These are phyloP conservation scores for Pichia sp. DNA, from an alignment of 1,139 yeast species.

Conservation along the genomic window DNA sequence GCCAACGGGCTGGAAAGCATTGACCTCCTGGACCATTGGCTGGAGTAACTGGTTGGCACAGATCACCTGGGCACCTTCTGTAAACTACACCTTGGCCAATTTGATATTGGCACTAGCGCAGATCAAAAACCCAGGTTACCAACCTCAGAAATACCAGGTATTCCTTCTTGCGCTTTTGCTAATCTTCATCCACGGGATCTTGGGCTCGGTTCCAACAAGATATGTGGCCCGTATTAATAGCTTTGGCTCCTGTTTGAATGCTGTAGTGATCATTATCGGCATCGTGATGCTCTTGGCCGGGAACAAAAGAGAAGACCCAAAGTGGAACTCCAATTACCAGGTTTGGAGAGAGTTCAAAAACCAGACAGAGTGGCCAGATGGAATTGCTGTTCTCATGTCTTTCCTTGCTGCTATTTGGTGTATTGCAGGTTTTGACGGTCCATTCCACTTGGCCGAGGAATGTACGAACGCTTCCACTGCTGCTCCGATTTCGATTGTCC, in stretches of 20 bases:
- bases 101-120: slow-evolving; percentile 55
- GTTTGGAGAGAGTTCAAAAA: slow-evolving; percentile 57
- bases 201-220: slow-evolving; percentile 49
- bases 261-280: slow-evolving; percentile 49
- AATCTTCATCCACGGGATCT: slow-evolving; percentile 44
- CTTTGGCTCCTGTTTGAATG: slow-evolving; percentile 50
- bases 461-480: slow-evolving; percentile 55
- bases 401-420: slow-evolving; percentile 71
- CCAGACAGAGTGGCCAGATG: slow-evolving; percentile 65
- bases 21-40: slow-evolving; percentile 56
- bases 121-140: slow-evolving; percentile 33
- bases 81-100: slow-evolving; percentile 56
- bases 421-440: slow-evolving; percentile 72
- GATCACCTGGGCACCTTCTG: slow-evolving; percentile 57
- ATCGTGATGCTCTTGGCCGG: slow-evolving; percentile 58
- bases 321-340: slow-evolving; percentile 45
- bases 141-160: slow-evolving; percentile 45
- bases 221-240: slow-evolving; percentile 55
- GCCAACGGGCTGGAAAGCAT: slow-evolving; percentile 49
- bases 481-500: slow-evolving; percentile 64
- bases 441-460: slow-evolving; percentile 71
- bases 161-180: slow-evolving; percentile 51
- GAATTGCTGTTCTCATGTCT: slow-evolving; percentile 55
- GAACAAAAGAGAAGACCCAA: slow-evolving; percentile 39
- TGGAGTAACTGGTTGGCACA: slow-evolving; percentile 58